Evolutionary conservation across 164 flowering plant species (phyloP), one percentile per base, ranked within the genome.

Genomic region (Magnolia officinalis): DNA sequence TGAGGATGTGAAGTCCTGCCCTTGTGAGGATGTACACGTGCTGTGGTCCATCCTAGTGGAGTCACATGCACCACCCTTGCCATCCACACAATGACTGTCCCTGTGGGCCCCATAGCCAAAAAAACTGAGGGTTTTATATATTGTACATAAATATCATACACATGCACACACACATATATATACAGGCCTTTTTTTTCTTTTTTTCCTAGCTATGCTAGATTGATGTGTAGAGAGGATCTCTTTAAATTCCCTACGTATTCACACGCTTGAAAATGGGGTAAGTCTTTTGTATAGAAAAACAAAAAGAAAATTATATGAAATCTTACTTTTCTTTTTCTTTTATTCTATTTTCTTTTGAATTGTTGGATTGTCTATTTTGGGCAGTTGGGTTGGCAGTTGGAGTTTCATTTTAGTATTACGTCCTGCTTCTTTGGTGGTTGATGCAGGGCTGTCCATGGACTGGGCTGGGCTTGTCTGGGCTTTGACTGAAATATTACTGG

Each of bases 21-120:
- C 89, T 10, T 92, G 81, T 69, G 99, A 96, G 84, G 99, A 96
- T 79, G 98, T 96, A 65, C 99, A 96, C 31, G 94, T 91, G 1
- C 85, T 96, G 50, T 96, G 99, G 99, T 92, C 98, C 1, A 94
- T 96, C 79, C 86, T 96, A 7, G 98, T 96, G 80, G 97, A 96
- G 67, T 89, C 98, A 8, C 87, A 90, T 58, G 50, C 90, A 72
- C 85, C 87, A 61, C 51, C 90, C 71, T 73, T 85, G 79, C 87
- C 90, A 75, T 75, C 84, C 51, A 81, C 82, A 72, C 81, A 77
- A 66, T 85, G 85, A 83, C 63, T 63, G 19, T n/a, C 72, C 73
- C 45, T 37, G 24, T 67, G 67, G 74, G 52, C 49, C 26, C 64
- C 70, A n/a, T 68, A 50, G 29, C 63, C 29, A 19, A 63, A 4